These are phyloP conservation scores for Candida multigemmis DNA, from an alignment of 805 yeast genomes.

Conservation along the genomic window DNA sequence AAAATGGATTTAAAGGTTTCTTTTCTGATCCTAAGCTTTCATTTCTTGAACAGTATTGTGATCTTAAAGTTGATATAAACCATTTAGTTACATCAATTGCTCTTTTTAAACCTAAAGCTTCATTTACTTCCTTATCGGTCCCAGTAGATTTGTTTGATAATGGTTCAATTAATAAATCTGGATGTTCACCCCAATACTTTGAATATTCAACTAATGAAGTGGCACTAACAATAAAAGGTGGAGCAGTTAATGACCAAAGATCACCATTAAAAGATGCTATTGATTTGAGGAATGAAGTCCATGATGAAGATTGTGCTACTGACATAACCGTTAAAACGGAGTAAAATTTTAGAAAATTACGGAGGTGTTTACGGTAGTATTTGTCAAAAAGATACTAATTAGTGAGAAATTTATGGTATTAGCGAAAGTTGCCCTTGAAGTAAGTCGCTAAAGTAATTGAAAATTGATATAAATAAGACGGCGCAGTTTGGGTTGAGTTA, in stretches of 20 bases:
- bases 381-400: no score
- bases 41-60: constrained; percentile 89
- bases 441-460: no score
- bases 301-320: constrained; percentile 38
- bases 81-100: constrained; percentile 78
- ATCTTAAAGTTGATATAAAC: constrained; percentile 85
- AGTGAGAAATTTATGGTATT: background rate
- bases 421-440: background rate
- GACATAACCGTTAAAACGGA: no score
- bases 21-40: constrained; percentile 93
- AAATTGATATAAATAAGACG: no score
- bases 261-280: constrained; percentile 92
- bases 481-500: no score
- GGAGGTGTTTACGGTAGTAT: no score
- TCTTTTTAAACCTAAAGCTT: constrained; percentile 48
- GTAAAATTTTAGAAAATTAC: no score
- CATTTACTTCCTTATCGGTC: constrained; percentile 18
- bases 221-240: constrained; percentile 91
- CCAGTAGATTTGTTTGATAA: constrained; percentile 39
- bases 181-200: constrained; percentile 93
- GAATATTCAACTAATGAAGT: constrained; percentile 86
- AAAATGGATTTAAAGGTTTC: constrained; percentile 92
- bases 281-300: constrained; percentile 88
- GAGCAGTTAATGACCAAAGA: constrained; percentile 88
- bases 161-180: constrained; percentile 74